These are phyloP conservation scores for Phytophthora ohioensis DNA, from an alignment of 352 stramenopile species.

Conservation along the genomic window DNA sequence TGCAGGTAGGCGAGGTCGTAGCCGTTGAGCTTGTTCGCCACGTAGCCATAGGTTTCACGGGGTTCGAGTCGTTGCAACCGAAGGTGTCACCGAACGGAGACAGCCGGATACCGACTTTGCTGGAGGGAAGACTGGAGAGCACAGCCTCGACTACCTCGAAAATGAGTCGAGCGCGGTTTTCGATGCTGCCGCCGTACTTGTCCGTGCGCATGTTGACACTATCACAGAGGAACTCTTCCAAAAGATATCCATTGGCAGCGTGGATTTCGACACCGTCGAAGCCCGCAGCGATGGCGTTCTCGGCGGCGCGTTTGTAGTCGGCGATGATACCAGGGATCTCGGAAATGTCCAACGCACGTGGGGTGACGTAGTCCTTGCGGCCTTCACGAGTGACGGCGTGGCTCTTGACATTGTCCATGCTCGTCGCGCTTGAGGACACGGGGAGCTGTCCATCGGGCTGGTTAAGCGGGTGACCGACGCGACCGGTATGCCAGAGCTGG, in stretches of 20 bases:
- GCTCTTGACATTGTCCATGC: conserved; percentile 75
- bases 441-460: conserved; percentile 58
- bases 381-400: conserved; percentile 48
- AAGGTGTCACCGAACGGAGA: conserved; percentile 48
- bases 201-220: conserved; percentile 37
- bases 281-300: conserved; percentile 56
- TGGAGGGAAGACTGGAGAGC: conserved; percentile 26
- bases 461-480: conserved; percentile 65
- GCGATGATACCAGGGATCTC: conserved; percentile 12
- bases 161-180: conserved; percentile 42
- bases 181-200: conserved; percentile 63
- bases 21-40: conserved; percentile 36
- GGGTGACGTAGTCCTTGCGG: conserved; percentile 26
- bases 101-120: conserved; percentile 20
- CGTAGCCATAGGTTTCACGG: conserved; percentile 49
- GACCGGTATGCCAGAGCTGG: conserved; percentile 89
- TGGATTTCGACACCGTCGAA: conserved; percentile 93
- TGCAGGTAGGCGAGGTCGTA: conserved; percentile 59
- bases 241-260: conserved; percentile 84
- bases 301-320: conserved; percentile 65
- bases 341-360: conserved; percentile 17
- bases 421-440: conserved; percentile 54
- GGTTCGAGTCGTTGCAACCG: conserved; percentile 43
- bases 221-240: conserved; percentile 86
- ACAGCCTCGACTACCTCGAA: conserved; percentile 65